These are phyloP conservation scores for Catenaria anguillulae DNA, from an alignment of 371 early-diverging fungal genomes.

Conservation along the genomic window DNA sequence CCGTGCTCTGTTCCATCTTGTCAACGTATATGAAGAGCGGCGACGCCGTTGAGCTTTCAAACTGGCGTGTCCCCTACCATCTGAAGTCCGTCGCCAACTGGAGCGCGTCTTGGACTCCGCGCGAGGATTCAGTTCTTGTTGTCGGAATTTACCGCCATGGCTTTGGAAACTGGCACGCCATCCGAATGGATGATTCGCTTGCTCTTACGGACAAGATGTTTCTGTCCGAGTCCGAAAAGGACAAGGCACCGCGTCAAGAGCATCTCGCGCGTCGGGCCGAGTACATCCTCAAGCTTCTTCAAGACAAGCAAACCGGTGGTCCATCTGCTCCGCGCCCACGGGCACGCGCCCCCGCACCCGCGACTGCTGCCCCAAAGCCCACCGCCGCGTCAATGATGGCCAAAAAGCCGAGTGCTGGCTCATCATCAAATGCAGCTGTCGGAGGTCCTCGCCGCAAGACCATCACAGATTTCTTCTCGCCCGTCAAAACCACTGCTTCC, in stretches of 20 bases:
- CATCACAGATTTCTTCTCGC: no score
- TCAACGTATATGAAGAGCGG: background rate
- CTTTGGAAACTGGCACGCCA: conserved; percentile 80
- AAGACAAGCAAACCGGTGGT: conserved; percentile 21
- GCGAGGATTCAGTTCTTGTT: conserved; percentile 90
- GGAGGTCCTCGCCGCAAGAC: background rate
- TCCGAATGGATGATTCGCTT: conserved; percentile 60
- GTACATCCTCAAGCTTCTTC: conserved; percentile 65
- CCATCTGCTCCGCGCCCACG: background rate
- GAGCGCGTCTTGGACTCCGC: conserved; percentile 72
- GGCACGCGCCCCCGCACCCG: background rate
- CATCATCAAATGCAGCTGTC: no score
- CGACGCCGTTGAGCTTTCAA: background rate
- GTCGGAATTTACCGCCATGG: conserved; percentile 87
- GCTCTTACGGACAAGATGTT: conserved; percentile 71
- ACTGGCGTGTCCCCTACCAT: conserved; percentile 46
- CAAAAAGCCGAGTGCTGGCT: background rate
- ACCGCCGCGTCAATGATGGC: background rate
- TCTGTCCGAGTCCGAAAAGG: conserved; percentile 30
- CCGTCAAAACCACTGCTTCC: no score
- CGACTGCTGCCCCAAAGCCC: background rate
- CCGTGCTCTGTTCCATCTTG: conserved; percentile 14
- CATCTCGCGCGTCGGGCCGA: conserved; percentile 81
- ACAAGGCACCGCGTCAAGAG: conserved; percentile 47
- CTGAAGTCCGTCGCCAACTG: conserved; percentile 75